A percentile compares a stretch with the other conserved stretches of the same genome.
phyloP scores from a whole-genome alignment of 2,329 filamentous ascomycete species.

The Paramyrothecium sp. region DNA sequence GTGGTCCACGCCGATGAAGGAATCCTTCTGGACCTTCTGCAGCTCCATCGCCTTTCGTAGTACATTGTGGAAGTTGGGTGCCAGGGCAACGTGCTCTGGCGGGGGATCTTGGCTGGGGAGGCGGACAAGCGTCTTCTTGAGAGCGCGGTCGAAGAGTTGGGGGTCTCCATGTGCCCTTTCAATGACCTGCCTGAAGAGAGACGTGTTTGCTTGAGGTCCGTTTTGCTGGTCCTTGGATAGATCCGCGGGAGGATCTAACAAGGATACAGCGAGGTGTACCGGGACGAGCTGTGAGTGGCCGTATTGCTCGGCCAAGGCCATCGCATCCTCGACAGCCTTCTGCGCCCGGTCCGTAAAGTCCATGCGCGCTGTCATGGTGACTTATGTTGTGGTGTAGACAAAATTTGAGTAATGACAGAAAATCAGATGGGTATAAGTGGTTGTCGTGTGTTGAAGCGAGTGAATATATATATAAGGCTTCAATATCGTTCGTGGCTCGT shows the following conservation, averaged over 20 bases:
- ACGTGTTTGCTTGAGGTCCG: slow-evolving; percentile 62
- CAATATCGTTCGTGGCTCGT: neutral
- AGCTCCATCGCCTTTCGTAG: slow-evolving; percentile 83
- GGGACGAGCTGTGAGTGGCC: slow-evolving; percentile 88
- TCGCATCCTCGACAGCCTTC: slow-evolving; percentile 85
- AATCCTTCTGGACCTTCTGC: slow-evolving; percentile 97
- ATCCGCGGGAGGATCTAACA: slow-evolving; percentile 74
- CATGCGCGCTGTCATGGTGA: slow-evolving; percentile 71
- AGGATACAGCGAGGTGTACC: slow-evolving; percentile 81
- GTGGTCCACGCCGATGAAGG: slow-evolving; percentile 91
- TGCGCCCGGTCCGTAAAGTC: slow-evolving; percentile 93
- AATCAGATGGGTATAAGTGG: neutral
- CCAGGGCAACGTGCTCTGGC: slow-evolving; percentile 81
- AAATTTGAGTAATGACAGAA: slow-evolving; percentile 1
- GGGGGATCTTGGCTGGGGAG: slow-evolving; percentile 93
- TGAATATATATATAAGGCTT: neutral
- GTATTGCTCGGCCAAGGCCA: slow-evolving; percentile 84
- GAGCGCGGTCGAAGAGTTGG: slow-evolving; percentile 80
- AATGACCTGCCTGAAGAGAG: slow-evolving; percentile 93
- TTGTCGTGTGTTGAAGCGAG: neutral
- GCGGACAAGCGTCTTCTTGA: slow-evolving; percentile 90
- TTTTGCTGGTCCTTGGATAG: slow-evolving; percentile 83
- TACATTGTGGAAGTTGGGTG: slow-evolving; percentile 78
- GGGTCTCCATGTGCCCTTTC: slow-evolving; percentile 92
- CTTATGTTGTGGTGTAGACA: neutral